Percentiles rank a stretch among this genome's conserved stretches.
Evolutionary conservation across 2,329 filamentous ascomycete species (phyloP).

Genomic region (Fusarium brachygibbosum): DNA sequence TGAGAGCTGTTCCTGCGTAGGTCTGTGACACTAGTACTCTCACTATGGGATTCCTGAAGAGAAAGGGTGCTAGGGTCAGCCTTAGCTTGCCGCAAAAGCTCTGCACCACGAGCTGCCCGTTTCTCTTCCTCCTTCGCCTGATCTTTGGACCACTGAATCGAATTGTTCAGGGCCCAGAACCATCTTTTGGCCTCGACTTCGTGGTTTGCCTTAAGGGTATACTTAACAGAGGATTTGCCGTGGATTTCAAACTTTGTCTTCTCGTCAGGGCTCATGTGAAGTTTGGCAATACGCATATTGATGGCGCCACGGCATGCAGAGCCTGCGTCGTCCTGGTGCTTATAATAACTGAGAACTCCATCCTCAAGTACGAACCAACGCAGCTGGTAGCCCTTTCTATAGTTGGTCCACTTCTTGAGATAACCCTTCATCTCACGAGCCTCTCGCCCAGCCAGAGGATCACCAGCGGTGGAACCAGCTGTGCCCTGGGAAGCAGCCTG

Average conservation of each 20-base stretch:
- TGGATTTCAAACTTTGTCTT: conserved; percentile 98
- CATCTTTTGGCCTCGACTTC: conserved; percentile 98
- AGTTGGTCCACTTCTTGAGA: conserved; percentile 99
- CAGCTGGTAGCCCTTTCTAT: conserved; percentile 95
- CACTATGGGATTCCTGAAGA: conserved; percentile 62
- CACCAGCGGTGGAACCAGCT: conserved; percentile 66
- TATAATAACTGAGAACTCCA: conserved; percentile 98
- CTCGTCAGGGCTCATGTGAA: conserved; percentile 97
- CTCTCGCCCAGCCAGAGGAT: conserved; percentile 82
- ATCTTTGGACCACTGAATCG: conserved; percentile 98
- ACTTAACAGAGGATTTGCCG: conserved; percentile 98
- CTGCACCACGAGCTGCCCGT: conserved; percentile 79
- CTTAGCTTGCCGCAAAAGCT: conserved; percentile 82
- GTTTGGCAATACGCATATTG: conserved; percentile 95
- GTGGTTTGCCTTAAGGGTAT: conserved; percentile 97
- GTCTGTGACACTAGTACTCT: conserved; percentile 66
- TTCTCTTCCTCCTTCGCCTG: conserved; percentile 92
- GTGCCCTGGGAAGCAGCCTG: conserved; percentile 72
- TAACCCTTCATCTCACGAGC: conserved; percentile 98
- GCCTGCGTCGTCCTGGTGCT: conserved; percentile 97
- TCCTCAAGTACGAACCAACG: conserved; percentile 99
- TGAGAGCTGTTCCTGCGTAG: conserved; percentile 61
- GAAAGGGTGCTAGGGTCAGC: conserved; percentile 74
- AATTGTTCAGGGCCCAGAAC: conserved; percentile 99
- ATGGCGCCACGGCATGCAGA: conserved; percentile 97